A percentile compares a stretch with the other conserved stretches of the same genome.
Evolutionary conservation across 164 flowering plant genomes (phyloP).

Genomic region (Piper betle): DNA sequence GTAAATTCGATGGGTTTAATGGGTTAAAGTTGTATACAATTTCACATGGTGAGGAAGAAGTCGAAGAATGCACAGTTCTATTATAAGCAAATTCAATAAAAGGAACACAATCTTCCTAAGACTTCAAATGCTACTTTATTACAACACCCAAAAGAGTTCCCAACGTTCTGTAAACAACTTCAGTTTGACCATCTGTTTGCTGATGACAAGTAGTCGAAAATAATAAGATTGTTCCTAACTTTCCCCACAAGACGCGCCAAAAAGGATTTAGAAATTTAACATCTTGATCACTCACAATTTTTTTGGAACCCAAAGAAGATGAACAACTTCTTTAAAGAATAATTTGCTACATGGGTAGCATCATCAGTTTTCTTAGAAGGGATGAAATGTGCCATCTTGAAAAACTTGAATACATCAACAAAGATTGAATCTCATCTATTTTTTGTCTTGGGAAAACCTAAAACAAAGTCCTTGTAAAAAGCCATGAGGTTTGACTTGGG

Average conservation of each 20-base stretch:
- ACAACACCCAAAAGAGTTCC: background rate
- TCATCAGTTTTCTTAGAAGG: background rate
- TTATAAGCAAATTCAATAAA: too few species aligned
- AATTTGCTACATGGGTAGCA: background rate
- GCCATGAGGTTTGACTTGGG: background rate
- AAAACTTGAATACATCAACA: background rate
- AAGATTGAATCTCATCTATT: background rate
- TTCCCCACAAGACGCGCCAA: background rate
- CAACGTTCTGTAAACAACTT: background rate
- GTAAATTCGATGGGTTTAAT: background rate
- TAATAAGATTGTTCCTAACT: background rate
- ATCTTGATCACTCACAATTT: background rate
- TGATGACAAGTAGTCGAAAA: background rate
- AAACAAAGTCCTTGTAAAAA: background rate
- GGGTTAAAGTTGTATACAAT: background rate
- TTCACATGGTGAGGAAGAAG: background rate
- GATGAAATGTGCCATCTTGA: too few species aligned
- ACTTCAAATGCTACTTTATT: background rate
- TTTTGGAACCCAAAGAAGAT: background rate
- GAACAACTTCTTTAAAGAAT: background rate
- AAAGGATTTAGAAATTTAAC: background rate
- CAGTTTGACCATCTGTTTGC: background rate
- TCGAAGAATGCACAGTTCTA: background rate
- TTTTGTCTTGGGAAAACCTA: background rate
- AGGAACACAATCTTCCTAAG: background rate